Conservation (phyloP, 164 flowering plant species). For the Aristolochia contorta region DNA sequence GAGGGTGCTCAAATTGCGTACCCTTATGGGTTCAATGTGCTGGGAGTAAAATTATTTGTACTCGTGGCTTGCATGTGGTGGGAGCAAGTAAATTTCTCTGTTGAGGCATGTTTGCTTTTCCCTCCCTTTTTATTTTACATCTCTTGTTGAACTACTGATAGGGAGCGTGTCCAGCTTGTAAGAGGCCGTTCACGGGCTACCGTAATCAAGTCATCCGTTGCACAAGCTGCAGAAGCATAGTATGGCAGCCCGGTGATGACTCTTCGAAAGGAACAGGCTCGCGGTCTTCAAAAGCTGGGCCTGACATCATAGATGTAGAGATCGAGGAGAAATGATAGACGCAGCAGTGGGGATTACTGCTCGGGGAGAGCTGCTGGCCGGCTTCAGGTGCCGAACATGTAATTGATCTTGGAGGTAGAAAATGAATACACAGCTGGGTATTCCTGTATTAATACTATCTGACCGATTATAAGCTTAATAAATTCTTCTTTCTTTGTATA, state of each 20-base stretch:
- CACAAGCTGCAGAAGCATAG: slow-evolving; percentile 66
- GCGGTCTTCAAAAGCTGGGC: slow-evolving; percentile 31
- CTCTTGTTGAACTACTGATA: slow-evolving; percentile 15
- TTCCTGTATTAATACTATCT: no score
- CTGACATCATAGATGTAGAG: slow-evolving; percentile 78
- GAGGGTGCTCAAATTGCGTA: no score
- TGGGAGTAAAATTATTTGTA: no score
- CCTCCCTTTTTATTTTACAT: no score
- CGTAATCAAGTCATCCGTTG: slow-evolving; percentile 61
- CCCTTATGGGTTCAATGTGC: no score
- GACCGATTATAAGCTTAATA: no score
- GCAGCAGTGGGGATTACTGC: neutral
- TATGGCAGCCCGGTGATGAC: slow-evolving; percentile 79
- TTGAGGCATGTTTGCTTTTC: neutral
- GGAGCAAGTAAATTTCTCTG: neutral
- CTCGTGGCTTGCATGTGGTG: no score
- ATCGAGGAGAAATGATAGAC: slow-evolving; percentile 65
- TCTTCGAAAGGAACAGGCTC: slow-evolving; percentile 31
- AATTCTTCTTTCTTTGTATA: no score
- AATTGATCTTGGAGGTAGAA: no score
- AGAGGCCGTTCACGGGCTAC: slow-evolving; percentile 54
- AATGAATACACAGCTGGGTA: no score
- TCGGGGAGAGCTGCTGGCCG: neutral
- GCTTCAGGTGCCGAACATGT: neutral
- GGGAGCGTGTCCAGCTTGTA: slow-evolving; percentile 93